Conservation (phyloP, 2,329 filamentous ascomycete species). For the Colletotrichum brevisporum region DNA sequence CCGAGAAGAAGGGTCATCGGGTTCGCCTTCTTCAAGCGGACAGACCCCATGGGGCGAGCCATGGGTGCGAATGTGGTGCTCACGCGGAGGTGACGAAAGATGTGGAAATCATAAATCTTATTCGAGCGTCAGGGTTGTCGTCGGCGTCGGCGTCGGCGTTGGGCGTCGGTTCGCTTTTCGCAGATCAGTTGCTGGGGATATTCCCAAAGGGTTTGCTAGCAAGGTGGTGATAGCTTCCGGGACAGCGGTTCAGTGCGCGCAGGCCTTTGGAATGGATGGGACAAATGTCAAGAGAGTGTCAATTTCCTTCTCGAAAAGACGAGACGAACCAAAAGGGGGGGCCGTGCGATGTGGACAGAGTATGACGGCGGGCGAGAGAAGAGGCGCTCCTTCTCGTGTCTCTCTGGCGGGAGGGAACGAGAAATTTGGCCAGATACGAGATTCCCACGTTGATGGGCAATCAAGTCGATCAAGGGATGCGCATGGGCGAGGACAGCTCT, state of each 20-base stretch:
- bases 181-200: background rate
- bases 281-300: constrained; percentile 11
- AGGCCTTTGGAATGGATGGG: background rate
- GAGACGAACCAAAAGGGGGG: background rate
- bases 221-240: constrained; percentile 1
- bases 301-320: background rate
- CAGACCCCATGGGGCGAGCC: constrained; percentile 72
- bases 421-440: constrained; percentile 40
- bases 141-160: constrained; percentile 13
- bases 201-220: background rate
- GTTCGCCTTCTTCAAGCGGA: constrained; percentile 85
- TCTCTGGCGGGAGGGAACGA: constrained; percentile 35
- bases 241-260: constrained; percentile 17
- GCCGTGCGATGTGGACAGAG: constrained; percentile 16
- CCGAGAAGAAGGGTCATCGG: constrained; percentile 82
- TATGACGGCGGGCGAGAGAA: constrained; percentile 16
- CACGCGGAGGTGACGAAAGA: constrained; percentile 41
- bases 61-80: constrained; percentile 52
- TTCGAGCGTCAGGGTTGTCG: constrained; percentile 19
- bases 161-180: constrained; percentile 21
- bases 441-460: constrained; percentile 32
- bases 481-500: constrained; percentile 38
- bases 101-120: constrained; percentile 40
- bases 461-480: constrained; percentile 37
- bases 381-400: constrained; percentile 23